Evolutionary conservation across 1,284 basidiomycete species (phyloP).

Genomic region (Fomes fomentarius): DNA sequence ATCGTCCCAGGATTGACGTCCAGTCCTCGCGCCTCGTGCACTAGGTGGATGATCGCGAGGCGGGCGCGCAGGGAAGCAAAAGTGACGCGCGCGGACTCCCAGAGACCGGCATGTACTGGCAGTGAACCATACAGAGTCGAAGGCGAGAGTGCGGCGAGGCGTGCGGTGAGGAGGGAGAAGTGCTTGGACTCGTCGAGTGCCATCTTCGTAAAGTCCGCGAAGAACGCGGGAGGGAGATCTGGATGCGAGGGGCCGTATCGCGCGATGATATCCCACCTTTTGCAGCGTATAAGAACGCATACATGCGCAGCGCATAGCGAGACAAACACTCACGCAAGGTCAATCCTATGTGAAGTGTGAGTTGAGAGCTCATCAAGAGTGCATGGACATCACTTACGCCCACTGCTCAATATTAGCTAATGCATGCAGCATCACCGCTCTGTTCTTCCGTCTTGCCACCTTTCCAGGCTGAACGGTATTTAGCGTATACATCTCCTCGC

Average conservation of each 20-base stretch:
- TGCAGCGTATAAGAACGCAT: too few relatives aligned
- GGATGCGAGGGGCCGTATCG: slow-evolving; percentile 68
- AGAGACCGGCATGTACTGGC: slow-evolving; percentile 77
- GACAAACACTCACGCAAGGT: slow-evolving; percentile 61
- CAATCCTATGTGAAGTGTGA: slow-evolving; percentile 52
- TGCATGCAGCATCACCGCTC: slow-evolving; percentile 80
- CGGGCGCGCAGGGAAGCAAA: slow-evolving; percentile 73
- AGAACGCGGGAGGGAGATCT: slow-evolving; percentile 73
- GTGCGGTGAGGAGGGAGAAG: slow-evolving; percentile 62
- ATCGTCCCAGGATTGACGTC: slow-evolving; percentile 90
- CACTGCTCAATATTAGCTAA: slow-evolving; percentile 92
- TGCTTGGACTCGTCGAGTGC: slow-evolving; percentile 89
- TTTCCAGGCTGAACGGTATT: slow-evolving; percentile 68
- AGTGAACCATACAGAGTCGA: slow-evolving; percentile 78
- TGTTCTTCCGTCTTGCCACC: slow-evolving; percentile 65
- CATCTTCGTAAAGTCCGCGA: slow-evolving; percentile 79
- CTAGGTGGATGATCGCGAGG: slow-evolving; percentile 88
- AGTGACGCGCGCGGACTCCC: slow-evolving; percentile 82
- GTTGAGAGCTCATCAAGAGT: neutral
- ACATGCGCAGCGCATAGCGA: neutral
- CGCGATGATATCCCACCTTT: slow-evolving; percentile 83
- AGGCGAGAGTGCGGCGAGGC: slow-evolving; percentile 65
- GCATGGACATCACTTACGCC: slow-evolving; percentile 61
- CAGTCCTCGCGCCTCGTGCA: slow-evolving; percentile 87
- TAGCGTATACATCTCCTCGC: slow-evolving; percentile 54